These are phyloP conservation scores for Gossypium turneri DNA, from an alignment of 345 rosid genomes.

Conservation along the genomic window DNA sequence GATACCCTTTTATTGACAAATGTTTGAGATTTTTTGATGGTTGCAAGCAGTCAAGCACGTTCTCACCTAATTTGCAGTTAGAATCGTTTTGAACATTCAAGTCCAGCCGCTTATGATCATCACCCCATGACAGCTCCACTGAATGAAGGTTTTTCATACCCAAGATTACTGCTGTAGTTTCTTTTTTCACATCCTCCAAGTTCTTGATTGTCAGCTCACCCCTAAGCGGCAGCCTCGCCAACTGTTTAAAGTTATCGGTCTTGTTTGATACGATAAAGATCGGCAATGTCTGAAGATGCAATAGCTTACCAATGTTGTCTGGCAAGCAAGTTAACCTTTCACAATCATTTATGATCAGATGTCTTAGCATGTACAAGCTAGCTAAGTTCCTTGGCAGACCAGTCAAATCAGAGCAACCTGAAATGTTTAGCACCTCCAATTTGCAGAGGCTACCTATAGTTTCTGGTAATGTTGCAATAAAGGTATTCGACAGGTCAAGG, in stretches of 20 bases:
- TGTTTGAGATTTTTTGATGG: constrained; percentile 15
- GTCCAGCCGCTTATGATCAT: background rate
- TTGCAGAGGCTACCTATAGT: constrained; percentile 13
- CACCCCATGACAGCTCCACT: constrained; percentile 18
- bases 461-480: constrained; percentile 16
- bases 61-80: background rate
- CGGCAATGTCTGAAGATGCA: constrained; percentile 22
- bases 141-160: constrained; percentile 10
- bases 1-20: constrained; percentile 13
- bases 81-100: background rate
- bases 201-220: constrained; percentile 12
- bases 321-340: constrained; percentile 11
- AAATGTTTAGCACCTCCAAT: constrained; percentile 19
- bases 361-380: constrained; percentile 6
- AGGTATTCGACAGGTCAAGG: constrained; percentile 21
- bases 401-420: constrained; percentile 17
- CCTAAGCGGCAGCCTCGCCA: background rate
- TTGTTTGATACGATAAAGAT: constrained; percentile 16
- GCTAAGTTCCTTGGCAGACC: constrained; percentile 13
- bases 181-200: constrained; percentile 8
- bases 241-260: background rate
- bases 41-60: constrained; percentile 6
- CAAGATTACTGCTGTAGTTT: background rate
- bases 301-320: background rate
- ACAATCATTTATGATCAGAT: constrained; percentile 18